A percentile compares a stretch with the other conserved stretches of the same genome.
These are phyloP conservation scores for Secale cereale DNA, from an alignment of 176 grass and related monocot species.

Conservation along the genomic window DNA sequence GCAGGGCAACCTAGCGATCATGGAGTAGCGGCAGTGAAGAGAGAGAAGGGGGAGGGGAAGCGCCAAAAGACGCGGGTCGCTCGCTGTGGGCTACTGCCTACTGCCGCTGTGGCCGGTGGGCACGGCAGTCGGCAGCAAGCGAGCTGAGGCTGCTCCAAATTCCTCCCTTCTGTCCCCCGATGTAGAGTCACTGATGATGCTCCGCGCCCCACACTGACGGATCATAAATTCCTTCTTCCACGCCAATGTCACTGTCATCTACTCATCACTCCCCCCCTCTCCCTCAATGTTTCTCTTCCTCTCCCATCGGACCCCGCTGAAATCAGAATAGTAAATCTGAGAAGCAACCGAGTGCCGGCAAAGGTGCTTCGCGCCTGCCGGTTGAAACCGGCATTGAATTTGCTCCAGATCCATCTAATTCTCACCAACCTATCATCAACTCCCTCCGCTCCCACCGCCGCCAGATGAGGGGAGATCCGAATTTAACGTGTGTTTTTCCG, in stretches of 20 bases:
- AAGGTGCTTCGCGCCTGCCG: background rate
- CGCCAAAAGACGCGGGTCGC: background rate
- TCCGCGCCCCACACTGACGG: constrained; percentile 28
- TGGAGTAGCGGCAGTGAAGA: background rate
- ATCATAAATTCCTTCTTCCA: constrained; percentile 32
- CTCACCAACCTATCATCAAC: constrained; percentile 38
- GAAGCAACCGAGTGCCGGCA: background rate
- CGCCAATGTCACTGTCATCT: background rate
- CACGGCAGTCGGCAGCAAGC: constrained; percentile 3
- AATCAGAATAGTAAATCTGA: background rate
- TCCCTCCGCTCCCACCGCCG: background rate
- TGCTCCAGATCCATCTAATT: constrained; percentile 15
- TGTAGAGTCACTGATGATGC: constrained; percentile 49
- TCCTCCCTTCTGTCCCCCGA: constrained; percentile 57
- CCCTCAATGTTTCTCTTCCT: background rate
- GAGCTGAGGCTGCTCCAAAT: constrained; percentile 25
- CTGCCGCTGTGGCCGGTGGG: constrained; percentile 2
- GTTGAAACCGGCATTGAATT: constrained; percentile 45
- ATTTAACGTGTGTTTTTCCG: background rate
- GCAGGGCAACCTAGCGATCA: background rate
- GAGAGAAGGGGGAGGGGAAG: background rate
- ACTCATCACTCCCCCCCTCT: background rate
- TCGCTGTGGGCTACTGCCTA: background rate
- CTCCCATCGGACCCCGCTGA: constrained; percentile 14
- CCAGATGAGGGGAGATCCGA: background rate